Evolutionary conservation across 1,139 yeast genomes (phyloP).

Genomic region (Debaryomyces nepalensis): DNA sequence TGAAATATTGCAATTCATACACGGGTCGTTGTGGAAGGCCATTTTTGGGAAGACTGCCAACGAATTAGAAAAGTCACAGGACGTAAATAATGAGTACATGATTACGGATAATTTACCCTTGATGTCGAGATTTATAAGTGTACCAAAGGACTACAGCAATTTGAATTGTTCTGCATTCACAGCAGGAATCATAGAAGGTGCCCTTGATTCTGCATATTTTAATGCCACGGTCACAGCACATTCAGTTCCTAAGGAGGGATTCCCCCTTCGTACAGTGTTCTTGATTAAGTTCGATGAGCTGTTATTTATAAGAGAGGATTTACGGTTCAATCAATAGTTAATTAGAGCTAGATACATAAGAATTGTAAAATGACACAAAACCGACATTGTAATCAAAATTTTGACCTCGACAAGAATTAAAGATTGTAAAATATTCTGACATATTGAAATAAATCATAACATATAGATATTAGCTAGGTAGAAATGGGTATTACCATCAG

Average conservation of each 20-base stretch:
- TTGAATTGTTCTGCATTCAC: slow-evolving; percentile 83
- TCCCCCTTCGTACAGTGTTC: slow-evolving; percentile 79
- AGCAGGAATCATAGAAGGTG: slow-evolving; percentile 93
- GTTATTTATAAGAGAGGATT: slow-evolving; percentile 59
- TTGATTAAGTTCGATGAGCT: slow-evolving; percentile 73
- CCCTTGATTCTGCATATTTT: slow-evolving; percentile 78
- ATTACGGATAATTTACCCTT: slow-evolving; percentile 84
- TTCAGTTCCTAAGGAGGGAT: slow-evolving; percentile 66
- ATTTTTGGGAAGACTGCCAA: slow-evolving; percentile 85
- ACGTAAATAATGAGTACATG: slow-evolving; percentile 79
- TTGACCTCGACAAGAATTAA: slow-evolving; percentile 9
- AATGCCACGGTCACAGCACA: slow-evolving; percentile 90
- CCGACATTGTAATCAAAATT: neutral
- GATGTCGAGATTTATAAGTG: slow-evolving; percentile 74
- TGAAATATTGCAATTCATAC: slow-evolving; percentile 83
- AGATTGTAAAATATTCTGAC: slow-evolving; percentile 4
- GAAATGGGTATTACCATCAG: slow-evolving; percentile 85
- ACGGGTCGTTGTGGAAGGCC: slow-evolving; percentile 79
- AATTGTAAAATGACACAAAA: slow-evolving; percentile 7
- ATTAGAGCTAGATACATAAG: neutral
- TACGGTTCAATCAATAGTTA: slow-evolving; percentile 20
- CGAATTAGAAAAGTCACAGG: slow-evolving; percentile 86
- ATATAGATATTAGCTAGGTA: neutral
- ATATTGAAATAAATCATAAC: neutral
- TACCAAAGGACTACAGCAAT: slow-evolving; percentile 80